Evolutionary conservation across 2,329 filamentous ascomycete genomes (phyloP), one percentile per base, ranked within the genome.

Genomic region (Fusarium newnesense): DNA sequence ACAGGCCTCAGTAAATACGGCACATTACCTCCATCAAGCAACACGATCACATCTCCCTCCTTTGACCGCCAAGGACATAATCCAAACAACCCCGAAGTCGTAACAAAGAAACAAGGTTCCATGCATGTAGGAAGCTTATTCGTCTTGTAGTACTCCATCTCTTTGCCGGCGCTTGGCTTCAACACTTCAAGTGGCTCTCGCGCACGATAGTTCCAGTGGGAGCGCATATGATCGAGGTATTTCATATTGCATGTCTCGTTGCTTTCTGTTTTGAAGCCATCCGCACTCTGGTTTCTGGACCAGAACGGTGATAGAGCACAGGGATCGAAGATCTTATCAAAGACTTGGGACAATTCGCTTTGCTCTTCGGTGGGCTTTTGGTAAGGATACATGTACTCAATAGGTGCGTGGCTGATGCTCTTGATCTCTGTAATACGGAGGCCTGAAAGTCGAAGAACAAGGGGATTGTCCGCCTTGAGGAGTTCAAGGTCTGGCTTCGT

Each of bases 1-100:
- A 44, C n/a, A 5, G 56, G 36, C 8, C 67, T 47, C 7, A 75
- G 21, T 1, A 74, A 13, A 24, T 69, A 75, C 3, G 73, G 73
- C 1, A 74, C 73, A 16, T 71, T 74, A 0, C 64, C 73, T 1
- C 73, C 73, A 24, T 70, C 57, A 0, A 75, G 7, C 13, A 75
- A 15, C 1, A 60, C 64, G 49, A 75, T 32, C 2, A 60, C 19
- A 19, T 74, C 73, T 3, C 56, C 67, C 7, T 69, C 73, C n/a
- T 37, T 65, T 4, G 73, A 60, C 0, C 19, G 18, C 73, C 70
- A 75, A 19, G 73, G 73, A 15, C 73, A 75, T 4, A 75, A 28
- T 3, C 73, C 70, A 59, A 52, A 54, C 6, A 59, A 15, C 0
- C 63, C 67, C 19, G 69, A 59, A 9, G 39, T 28, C 10, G 72